phyloP scores from a whole-genome alignment of 2,329 filamentous ascomycete species.

The Graphilbum sp. region DNA sequence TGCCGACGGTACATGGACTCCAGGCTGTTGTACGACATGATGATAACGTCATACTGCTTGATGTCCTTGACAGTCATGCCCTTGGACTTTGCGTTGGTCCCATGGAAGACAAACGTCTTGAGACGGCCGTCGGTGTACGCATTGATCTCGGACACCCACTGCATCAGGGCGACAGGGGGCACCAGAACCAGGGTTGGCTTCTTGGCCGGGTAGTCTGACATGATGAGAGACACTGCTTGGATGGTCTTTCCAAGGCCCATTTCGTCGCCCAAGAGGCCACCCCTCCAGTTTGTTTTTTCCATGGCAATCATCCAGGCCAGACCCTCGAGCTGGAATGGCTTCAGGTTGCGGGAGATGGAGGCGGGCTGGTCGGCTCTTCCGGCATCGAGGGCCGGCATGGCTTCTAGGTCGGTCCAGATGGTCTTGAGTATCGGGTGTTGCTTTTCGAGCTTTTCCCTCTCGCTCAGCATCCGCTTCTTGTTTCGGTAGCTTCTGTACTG shows the following conservation, averaged over 20 bases:
- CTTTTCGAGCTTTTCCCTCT: constrained; percentile 53
- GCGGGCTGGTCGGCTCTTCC: constrained; percentile 52
- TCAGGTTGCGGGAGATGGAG: constrained; percentile 67
- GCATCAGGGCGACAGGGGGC: constrained; percentile 86
- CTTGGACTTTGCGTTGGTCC: constrained; percentile 72
- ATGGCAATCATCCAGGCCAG: constrained; percentile 89
- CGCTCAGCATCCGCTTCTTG: constrained; percentile 17
- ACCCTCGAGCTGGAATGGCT: constrained; percentile 87
- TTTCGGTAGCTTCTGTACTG: constrained; percentile 15
- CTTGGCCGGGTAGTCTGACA: constrained; percentile 86
- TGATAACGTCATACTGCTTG: constrained; percentile 76
- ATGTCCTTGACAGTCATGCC: constrained; percentile 57
- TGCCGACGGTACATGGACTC: constrained; percentile 90
- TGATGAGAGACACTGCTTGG: constrained; percentile 91
- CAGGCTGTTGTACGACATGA: constrained; percentile 89
- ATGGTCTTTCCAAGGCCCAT: constrained; percentile 99
- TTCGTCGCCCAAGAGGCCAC: constrained; percentile 85
- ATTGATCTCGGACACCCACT: constrained; percentile 74
- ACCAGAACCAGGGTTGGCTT: constrained; percentile 76
- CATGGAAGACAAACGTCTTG: constrained; percentile 82
- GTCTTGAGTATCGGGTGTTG: constrained; percentile 64
- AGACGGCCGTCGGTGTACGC: constrained; percentile 74
- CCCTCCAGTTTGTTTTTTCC: constrained; percentile 71
- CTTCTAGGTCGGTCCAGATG: constrained; percentile 70
- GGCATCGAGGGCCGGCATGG: constrained; percentile 47